Base-by-base conservation (phyloP, 2,329 filamentous ascomycete genomes). In the Hymenoscyphus fraxineus region DNA sequence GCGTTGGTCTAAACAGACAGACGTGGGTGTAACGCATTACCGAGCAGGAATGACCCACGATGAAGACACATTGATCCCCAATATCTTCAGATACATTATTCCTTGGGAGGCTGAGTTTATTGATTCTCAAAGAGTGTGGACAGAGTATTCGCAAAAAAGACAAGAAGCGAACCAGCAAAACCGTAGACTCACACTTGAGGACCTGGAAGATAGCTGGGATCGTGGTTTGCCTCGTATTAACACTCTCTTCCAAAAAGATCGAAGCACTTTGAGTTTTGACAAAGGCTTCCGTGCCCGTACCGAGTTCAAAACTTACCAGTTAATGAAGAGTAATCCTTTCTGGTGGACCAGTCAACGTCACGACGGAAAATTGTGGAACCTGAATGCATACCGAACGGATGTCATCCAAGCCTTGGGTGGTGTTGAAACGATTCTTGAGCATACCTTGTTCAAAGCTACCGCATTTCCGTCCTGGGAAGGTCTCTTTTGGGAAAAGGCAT, bases 51-150 rank as follows among this genome's bases (percentile, higher is more conserved):
- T 99, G 95, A 95, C 93, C 22, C 93, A 98, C 73, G 93, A 98
- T 68, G 94, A 98, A 76, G 95, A 99, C 78, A 98, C 95, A 0
- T 80, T 99, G 61, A 99, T 99, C 65, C 95, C 95, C 10, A 98
- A 99, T 76, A 99, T 99, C 72, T 98, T 98, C 88, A 88, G 95
- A 66, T 99, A 99, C 79, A 98, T 99, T 76, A 97, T 98, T 69
- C 94, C 95, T 0, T 99, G 95, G 95, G 95, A 99, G 77, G 92
- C 94, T 1, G 95, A 99, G 76, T 99, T 99, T 78, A 96, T 98
- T 70, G 96, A 99, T 76, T 99, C 95, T 3, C 96, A 99, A 77
- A 89, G 96, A 71, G 95, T 99, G 1, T 99, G 95, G 95, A 98
- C 95, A 32, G 95, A 99, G 73, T 99, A 99, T 75, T 97, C 94